Evolutionary conservation across 225 moss, liverwort and hornwort genomes (phyloP).

Genomic region (Lunularia cruciata): DNA sequence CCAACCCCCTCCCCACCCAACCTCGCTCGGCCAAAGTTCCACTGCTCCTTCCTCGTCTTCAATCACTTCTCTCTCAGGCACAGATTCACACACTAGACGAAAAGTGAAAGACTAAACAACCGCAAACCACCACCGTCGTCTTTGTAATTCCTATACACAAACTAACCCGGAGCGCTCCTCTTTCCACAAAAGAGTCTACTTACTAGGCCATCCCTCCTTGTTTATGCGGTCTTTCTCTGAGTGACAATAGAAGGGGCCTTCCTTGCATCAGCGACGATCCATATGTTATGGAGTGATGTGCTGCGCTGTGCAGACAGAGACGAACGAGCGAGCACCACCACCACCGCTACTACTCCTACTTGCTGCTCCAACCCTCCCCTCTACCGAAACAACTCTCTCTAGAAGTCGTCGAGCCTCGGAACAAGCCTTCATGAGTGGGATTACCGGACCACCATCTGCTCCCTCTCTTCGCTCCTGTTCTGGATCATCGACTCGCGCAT

Average conservation of each 20-base stretch:
- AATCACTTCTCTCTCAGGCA: not conserved
- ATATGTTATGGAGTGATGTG: slow-evolving; percentile 5
- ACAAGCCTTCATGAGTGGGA: not conserved
- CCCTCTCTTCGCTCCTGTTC: not conserved
- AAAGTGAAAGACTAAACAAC: not conserved
- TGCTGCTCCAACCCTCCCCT: not conserved
- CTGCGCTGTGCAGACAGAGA: not conserved
- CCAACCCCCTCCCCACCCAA: not conserved
- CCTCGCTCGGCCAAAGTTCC: not conserved
- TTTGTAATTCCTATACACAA: not conserved
- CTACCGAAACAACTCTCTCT: not conserved
- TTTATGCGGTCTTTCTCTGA: slow-evolving; percentile 1
- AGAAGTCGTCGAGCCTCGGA: too few species aligned
- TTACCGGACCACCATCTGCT: not conserved
- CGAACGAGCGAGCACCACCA: not conserved
- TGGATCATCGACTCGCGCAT: slow-evolving; percentile 15
- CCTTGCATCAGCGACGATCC: slow-evolving; percentile 10
- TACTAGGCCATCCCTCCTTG: not conserved
- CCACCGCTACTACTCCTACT: not conserved
- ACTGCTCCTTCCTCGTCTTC: not conserved
- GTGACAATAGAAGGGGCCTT: slow-evolving; percentile 3
- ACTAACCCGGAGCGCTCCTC: too few species aligned
- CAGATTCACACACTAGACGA: slow-evolving; percentile 10
- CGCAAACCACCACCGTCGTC: slow-evolving; percentile 1
- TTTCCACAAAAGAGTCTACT: not conserved